Evolutionary conservation across 345 rosid genomes (phyloP), one percentile per base, ranked within the genome.

Genomic region (Hevea brasiliensis): DNA sequence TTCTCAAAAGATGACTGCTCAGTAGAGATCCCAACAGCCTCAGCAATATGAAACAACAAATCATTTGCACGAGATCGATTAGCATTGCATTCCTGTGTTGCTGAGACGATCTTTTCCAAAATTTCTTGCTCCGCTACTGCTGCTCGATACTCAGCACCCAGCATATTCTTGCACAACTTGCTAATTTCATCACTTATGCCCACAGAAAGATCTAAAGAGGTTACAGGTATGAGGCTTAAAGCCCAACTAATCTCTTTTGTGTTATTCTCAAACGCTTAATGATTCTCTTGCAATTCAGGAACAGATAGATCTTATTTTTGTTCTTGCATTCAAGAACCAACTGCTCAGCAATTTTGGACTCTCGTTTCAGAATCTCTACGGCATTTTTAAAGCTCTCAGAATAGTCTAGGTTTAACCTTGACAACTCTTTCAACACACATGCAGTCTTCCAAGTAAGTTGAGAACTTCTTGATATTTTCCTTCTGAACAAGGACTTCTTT

Each of bases 401-500:
- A 3, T 62, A 12, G 21, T 68, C 69, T 12, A 26, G 37, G 40
- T 62, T 68, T 26, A 71, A 78, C 44, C 59, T 68, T 8, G 81
- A 54, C 42, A 77, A 72, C 20, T 77, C 76, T 54, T 72, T 77
- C 45, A 77, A 23, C 35, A 72, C 20, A 45, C 26, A 64, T 37
- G 45, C 40, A 14, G 64, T 55, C 60, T 66, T 68, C 81, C 57
- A 77, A 29, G 65, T 67, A 77, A 45, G 69, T 67, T 11, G 70
- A 77, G 53, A 77, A 77, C 53, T 61, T 77, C 42, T 67, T 42
- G n/a, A 77, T 67, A 72, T 35, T 61, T 13, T 77, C 74, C 37
- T n/a, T 63, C 74, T 73, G 77, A 56, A 66, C 56, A 1, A 42
- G 23, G 20, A 73, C 77, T 55, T 29, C 24, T 54, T 68, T 63